These are phyloP conservation scores for Zygosaccharomyces kombuchaensis DNA, from an alignment of 805 yeast species.

Conservation along the genomic window DNA sequence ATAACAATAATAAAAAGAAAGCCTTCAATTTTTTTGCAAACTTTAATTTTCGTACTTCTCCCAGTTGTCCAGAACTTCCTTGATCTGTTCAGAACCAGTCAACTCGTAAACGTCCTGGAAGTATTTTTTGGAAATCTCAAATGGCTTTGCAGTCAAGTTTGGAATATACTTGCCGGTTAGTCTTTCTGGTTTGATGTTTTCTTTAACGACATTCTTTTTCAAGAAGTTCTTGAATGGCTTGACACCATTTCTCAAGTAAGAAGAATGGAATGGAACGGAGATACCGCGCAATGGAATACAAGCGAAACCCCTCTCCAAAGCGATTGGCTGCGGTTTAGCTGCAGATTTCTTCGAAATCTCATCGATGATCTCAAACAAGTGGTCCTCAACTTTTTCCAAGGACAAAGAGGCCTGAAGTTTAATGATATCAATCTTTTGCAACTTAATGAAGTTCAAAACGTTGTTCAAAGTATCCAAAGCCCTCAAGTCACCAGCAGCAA, in stretches of 20 bases:
- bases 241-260: constrained; percentile 97
- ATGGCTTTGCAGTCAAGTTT: constrained; percentile 96
- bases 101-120: constrained; percentile 92
- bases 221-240: constrained; percentile 98
- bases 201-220: constrained; percentile 90
- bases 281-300: constrained; percentile 97
- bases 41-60: constrained; percentile 56
- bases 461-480: constrained; percentile 90
- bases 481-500: constrained; percentile 97
- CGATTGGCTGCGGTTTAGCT: constrained; percentile 95
- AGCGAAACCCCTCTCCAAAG: constrained; percentile 95
- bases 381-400: constrained; percentile 83
- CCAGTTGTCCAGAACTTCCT: constrained; percentile 91
- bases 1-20: neutral
- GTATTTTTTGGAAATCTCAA: constrained; percentile 91
- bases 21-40: neutral
- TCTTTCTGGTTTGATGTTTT: constrained; percentile 91
- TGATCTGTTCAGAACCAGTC: constrained; percentile 88
- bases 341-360: constrained; percentile 77
- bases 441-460: constrained; percentile 86
- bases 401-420: constrained; percentile 79
- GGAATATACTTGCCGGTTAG: constrained; percentile 96
- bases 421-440: constrained; percentile 90
- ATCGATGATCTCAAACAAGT: constrained; percentile 78
- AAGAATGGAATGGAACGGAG: constrained; percentile 99